phyloP scores from a whole-genome alignment of 2,329 filamentous ascomycete genomes.

The Rhytidhysteron rufulum region DNA sequence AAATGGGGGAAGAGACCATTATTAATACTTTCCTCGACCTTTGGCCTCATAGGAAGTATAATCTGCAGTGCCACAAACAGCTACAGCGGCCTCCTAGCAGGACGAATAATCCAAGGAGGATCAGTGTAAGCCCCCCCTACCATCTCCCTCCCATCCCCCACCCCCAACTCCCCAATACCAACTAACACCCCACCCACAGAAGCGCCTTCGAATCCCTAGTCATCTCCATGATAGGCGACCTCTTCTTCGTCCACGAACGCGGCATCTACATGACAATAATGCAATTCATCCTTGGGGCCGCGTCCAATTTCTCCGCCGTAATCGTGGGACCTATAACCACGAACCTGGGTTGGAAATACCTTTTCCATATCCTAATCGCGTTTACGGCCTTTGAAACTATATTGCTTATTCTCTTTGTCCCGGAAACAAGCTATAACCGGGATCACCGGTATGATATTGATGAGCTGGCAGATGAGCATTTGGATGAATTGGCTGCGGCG shows the following conservation, averaged over 20 bases:
- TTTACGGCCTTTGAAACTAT: constrained; percentile 44
- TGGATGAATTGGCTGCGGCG: constrained; percentile 5
- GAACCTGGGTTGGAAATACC: constrained; percentile 36
- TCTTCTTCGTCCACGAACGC: constrained; percentile 36
- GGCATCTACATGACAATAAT: constrained; percentile 31
- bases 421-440: constrained; percentile 49
- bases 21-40: constrained; percentile 27
- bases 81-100: constrained; percentile 28
- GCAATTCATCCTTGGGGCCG: constrained; percentile 32
- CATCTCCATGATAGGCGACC: constrained; percentile 32
- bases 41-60: constrained; percentile 26
- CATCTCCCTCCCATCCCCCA: no score
- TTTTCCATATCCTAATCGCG: constrained; percentile 47
- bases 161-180: no score
- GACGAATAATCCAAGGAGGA: constrained; percentile 29
- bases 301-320: constrained; percentile 34
- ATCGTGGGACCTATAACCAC: constrained; percentile 32
- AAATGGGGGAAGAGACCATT: constrained; percentile 32
- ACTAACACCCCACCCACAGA: no score
- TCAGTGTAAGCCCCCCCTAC: constrained; percentile 16
- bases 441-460: constrained; percentile 22
- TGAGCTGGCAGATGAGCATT: constrained; percentile 5
- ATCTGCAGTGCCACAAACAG: constrained; percentile 21
- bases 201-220: constrained; percentile 34
- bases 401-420: constrained; percentile 47